Percentiles rank a stretch among this genome's conserved stretches.
Evolutionary conservation across 441 rosid species (phyloP).

Genomic region (Corymbia calophylla): DNA sequence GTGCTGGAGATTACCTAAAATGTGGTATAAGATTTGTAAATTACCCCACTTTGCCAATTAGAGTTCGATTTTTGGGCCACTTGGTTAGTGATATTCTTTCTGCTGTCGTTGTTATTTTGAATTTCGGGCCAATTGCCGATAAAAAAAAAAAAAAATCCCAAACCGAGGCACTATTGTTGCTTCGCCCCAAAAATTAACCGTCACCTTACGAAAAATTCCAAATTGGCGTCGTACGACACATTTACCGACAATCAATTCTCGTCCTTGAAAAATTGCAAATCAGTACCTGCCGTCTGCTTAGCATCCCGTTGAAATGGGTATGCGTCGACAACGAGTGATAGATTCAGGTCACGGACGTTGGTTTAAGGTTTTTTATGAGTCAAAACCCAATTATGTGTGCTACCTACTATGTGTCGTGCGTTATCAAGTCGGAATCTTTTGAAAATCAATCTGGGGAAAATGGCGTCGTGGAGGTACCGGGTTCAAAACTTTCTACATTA

Average conservation of each 20-base stretch:
- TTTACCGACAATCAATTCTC: too few relatives aligned
- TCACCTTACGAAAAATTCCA: too few relatives aligned
- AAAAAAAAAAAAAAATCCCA: neutral
- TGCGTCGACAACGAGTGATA: neutral
- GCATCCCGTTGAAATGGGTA: too few relatives aligned
- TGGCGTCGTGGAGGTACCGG: accelerated
- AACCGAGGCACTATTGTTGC: neutral
- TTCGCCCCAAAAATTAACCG: too few relatives aligned
- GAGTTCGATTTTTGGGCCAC: neutral
- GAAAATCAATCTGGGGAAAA: neutral
- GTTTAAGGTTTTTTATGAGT: neutral
- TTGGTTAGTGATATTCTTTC: neutral
- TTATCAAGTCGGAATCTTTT: accelerated
- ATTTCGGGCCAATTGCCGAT: neutral
- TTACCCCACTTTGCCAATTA: neutral
- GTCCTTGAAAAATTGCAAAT: too few relatives aligned
- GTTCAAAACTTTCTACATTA: neutral
- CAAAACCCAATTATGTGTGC: neutral
- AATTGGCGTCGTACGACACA: too few relatives aligned
- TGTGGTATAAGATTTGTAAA: neutral
- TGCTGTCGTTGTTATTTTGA: neutral
- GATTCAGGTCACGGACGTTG: neutral
- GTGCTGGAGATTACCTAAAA: neutral
- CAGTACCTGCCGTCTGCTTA: too few relatives aligned
- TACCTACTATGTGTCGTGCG: accelerated